These are phyloP conservation scores for Elaeis guineensis DNA, from an alignment of 176 grass and related monocot genomes.

Conservation along the genomic window DNA sequence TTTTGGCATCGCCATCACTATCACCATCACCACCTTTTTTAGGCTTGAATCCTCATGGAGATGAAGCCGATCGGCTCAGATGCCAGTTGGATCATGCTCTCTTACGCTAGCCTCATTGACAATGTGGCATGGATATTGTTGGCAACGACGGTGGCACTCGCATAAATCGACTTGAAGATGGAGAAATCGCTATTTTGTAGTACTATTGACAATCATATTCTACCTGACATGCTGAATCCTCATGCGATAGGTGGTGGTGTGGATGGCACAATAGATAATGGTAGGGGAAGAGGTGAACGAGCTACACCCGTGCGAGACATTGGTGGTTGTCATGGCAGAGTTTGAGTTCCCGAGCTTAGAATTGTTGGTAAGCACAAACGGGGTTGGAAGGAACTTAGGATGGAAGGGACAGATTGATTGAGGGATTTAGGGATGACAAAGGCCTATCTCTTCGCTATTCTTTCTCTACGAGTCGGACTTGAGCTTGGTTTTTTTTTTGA, in stretches of 20 bases:
- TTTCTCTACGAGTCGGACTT: too few relatives aligned
- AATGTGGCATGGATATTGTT: slow-evolving; percentile 38
- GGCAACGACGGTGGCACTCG: slow-evolving; percentile 31
- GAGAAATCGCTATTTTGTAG: slow-evolving; percentile 30
- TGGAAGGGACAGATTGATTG: too few relatives aligned
- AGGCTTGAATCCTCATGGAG: slow-evolving; percentile 44
- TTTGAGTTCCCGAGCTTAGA: too few relatives aligned
- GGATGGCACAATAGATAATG: too few relatives aligned
- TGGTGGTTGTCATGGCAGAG: too few relatives aligned
- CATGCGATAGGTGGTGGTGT: too few relatives aligned
- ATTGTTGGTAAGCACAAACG: slow-evolving; percentile 16
- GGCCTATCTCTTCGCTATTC: too few relatives aligned
- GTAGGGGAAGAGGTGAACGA: too few relatives aligned
- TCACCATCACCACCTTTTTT: slow-evolving; percentile 43
- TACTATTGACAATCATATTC: slow-evolving; percentile 31
- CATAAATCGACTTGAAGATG: slow-evolving; percentile 3
- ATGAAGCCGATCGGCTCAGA: slow-evolving; percentile 57
- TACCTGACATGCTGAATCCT: not conserved
- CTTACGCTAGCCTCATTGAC: slow-evolving; percentile 44
- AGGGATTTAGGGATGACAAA: too few relatives aligned
- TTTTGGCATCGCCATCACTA: slow-evolving; percentile 12
- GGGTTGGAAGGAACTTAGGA: too few relatives aligned
- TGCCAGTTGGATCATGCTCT: slow-evolving; percentile 50
- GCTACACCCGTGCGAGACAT: too few relatives aligned
- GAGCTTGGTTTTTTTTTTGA: too few relatives aligned